Conservation (phyloP, 148 eudicot genomes). For the Rhododendron vialii region DNA sequence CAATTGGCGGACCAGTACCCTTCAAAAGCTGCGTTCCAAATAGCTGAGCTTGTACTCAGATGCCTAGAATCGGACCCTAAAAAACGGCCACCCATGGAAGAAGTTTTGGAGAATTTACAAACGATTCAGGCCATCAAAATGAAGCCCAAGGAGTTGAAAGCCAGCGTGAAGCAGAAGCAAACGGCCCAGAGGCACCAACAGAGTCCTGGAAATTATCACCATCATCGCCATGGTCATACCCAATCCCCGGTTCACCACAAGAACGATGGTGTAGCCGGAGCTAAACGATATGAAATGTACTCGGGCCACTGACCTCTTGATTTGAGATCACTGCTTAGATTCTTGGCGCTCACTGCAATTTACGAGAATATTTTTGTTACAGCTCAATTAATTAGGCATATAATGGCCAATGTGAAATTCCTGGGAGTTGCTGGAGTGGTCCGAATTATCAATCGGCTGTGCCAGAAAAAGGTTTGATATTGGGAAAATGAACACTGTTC, state of each 20-base stretch:
- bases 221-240: neutral
- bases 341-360: neutral
- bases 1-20: slow-evolving; percentile 48
- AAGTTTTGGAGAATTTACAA: slow-evolving; percentile 41
- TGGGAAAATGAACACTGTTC: too few relatives aligned
- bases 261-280: neutral
- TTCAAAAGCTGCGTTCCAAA: slow-evolving; percentile 32
- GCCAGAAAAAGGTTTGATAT: neutral
- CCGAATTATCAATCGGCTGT: neutral
- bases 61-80: slow-evolving; percentile 60
- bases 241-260: slow-evolving; percentile 16
- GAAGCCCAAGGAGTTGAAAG: slow-evolving; percentile 25
- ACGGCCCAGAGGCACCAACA: slow-evolving; percentile 1
- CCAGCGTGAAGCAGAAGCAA: slow-evolving; percentile 7
- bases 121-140: slow-evolving; percentile 32
- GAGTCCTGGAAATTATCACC: neutral
- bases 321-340: neutral
- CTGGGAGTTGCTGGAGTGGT: neutral
- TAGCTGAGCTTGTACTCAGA: slow-evolving; percentile 43
- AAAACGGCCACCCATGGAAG: slow-evolving; percentile 55
- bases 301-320: neutral
- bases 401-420: neutral
- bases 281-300: neutral
- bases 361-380: neutral
- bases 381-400: too few relatives aligned